These are phyloP conservation scores for Neurospora terricola DNA, from an alignment of 495 filamentous ascomycete genomes.

Conservation along the genomic window DNA sequence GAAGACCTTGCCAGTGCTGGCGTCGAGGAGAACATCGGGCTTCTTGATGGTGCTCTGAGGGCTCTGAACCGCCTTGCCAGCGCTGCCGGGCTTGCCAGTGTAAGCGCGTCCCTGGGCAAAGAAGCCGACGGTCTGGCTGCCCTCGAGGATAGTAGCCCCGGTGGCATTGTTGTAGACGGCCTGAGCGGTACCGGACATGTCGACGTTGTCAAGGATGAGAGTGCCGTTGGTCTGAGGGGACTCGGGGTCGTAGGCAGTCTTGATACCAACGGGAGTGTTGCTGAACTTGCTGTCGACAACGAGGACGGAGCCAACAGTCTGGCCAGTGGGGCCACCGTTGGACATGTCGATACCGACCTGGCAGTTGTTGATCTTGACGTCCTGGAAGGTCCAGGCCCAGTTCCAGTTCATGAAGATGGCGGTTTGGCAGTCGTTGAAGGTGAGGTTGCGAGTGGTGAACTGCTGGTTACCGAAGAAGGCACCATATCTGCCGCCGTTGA, in stretches of 20 bases:
- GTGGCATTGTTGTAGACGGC: conserved; percentile 49
- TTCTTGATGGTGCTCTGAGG: conserved; percentile 40
- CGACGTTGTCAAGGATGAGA: conserved; percentile 78
- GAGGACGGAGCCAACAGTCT: conserved; percentile 71
- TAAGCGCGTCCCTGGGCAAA: conserved; percentile 73
- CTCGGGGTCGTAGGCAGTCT: conserved; percentile 59
- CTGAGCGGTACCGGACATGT: conserved; percentile 47
- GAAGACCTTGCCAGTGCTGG: conserved; percentile 43
- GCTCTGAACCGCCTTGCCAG: conserved; percentile 41
- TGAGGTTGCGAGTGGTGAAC: conserved; percentile 86
- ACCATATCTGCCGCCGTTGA: conserved; percentile 79
- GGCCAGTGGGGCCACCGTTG: conserved; percentile 43
- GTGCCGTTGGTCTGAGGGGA: conserved; percentile 61
- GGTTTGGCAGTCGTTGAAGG: conserved; percentile 81
- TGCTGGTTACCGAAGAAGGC: conserved; percentile 90
- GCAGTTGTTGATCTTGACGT: conserved; percentile 71
- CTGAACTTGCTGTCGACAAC: conserved; percentile 70
- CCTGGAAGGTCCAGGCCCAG: conserved; percentile 86
- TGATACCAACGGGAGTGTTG: conserved; percentile 62
- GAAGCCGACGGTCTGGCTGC: conserved; percentile 58
- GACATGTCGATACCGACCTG: conserved; percentile 74
- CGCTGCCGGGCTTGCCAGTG: conserved; percentile 26
- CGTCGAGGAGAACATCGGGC: conserved; percentile 46
- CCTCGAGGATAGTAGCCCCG: conserved; percentile 51
- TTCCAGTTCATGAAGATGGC: conserved; percentile 93